phyloP scores from a whole-genome alignment of 352 stramenopile genomes.

The Globisporangium spinosum region DNA sequence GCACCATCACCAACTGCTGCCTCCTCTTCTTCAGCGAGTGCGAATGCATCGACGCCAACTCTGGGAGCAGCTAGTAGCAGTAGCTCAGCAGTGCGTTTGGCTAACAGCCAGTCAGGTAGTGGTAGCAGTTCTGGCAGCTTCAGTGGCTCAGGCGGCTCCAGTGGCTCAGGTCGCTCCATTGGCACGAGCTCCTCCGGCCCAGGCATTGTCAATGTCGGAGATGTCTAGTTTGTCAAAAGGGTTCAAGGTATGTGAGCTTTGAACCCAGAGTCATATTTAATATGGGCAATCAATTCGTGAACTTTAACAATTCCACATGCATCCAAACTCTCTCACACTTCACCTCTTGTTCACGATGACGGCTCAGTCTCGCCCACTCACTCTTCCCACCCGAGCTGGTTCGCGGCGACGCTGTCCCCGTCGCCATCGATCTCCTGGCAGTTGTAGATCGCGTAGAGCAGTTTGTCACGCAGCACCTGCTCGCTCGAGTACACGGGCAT shows the following conservation, averaged over 20 bases:
- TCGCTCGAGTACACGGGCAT: constrained; percentile 92
- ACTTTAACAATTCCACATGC: background rate
- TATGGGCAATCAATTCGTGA: constrained; percentile 1
- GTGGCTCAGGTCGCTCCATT: background rate
- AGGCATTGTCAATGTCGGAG: constrained; percentile 17
- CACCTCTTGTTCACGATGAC: background rate
- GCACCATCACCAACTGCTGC: background rate
- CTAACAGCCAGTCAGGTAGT: background rate
- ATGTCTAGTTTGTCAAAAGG: constrained; percentile 4
- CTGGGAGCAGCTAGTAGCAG: background rate
- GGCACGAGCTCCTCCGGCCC: background rate
- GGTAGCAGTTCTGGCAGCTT: constrained; percentile 1
- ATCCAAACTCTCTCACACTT: background rate
- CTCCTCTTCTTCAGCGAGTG: background rate
- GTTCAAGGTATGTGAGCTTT: background rate
- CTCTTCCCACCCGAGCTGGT: constrained; percentile 78
- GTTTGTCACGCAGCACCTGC: constrained; percentile 62
- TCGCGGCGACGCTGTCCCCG: constrained; percentile 71
- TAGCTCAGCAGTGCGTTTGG: constrained; percentile 2
- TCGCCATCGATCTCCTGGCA: constrained; percentile 92
- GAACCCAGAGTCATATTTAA: background rate
- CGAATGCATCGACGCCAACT: background rate
- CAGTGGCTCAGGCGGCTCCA: background rate
- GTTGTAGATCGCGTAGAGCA: constrained; percentile 92
- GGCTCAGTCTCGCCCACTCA: constrained; percentile 18